These are phyloP conservation scores for Botrytis byssoidea DNA, from an alignment of 2,329 filamentous ascomycete species.

Conservation along the genomic window DNA sequence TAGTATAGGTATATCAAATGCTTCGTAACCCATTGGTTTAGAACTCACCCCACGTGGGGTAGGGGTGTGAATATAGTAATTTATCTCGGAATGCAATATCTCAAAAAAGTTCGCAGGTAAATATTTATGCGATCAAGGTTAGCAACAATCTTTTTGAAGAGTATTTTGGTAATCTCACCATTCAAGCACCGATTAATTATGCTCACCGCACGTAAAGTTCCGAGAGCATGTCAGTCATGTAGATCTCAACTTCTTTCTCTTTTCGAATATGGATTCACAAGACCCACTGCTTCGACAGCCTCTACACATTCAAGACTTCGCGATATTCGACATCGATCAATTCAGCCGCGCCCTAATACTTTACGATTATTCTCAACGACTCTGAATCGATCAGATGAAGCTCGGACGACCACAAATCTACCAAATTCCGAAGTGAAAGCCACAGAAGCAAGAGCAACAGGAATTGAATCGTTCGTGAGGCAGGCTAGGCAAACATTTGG, in stretches of 20 bases:
- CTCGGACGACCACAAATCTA: neutral
- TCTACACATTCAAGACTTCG: constrained; percentile 17
- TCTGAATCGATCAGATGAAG: constrained; percentile 21
- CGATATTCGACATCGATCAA: constrained; percentile 22
- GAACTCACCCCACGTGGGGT: neutral
- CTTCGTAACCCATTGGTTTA: neutral
- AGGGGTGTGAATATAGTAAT: neutral
- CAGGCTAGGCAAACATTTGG: constrained; percentile 73
- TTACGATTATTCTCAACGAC: constrained; percentile 30
- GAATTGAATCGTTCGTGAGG: constrained; percentile 64
- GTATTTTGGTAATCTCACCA: neutral
- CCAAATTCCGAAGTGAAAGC: neutral
- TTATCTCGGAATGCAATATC: neutral
- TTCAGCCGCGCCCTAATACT: constrained; percentile 21
- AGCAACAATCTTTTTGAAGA: neutral
- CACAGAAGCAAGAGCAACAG: constrained; percentile 26
- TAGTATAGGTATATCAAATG: neutral
- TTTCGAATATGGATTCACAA: constrained; percentile 40
- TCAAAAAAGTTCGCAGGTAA: neutral
- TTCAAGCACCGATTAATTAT: constrained; percentile 25
- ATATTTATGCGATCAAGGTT: neutral
- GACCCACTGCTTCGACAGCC: constrained; percentile 20
- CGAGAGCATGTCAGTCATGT: constrained; percentile 39
- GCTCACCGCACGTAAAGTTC: constrained; percentile 35
- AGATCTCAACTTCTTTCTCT: constrained; percentile 39